Conservation (phyloP, 108 stramenopile genomes). For the Chaetoceros muelleri region DNA sequence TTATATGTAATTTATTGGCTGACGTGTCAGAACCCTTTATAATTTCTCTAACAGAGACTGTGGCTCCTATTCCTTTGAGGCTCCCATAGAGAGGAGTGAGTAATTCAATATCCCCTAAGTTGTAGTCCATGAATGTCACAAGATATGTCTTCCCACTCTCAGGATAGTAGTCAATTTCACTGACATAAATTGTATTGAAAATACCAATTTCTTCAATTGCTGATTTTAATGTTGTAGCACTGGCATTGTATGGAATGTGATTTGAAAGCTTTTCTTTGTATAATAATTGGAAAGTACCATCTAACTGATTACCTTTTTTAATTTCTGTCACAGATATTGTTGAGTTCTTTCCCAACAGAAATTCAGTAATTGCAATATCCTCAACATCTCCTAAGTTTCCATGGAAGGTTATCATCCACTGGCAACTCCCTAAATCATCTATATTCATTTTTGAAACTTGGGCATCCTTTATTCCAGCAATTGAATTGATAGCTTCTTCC, state of each 20-base stretch:
- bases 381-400: conserved; percentile 43
- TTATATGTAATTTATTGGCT: conserved; percentile 28
- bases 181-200: conserved; percentile 35
- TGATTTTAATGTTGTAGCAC: conserved; percentile 18
- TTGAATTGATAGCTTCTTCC: conserved; percentile 33
- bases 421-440: conserved; percentile 41
- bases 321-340: conserved; percentile 27
- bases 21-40: conserved; percentile 43
- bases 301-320: conserved; percentile 61
- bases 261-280: conserved; percentile 33
- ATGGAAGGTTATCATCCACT: conserved; percentile 66
- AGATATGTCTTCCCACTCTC: conserved; percentile 40
- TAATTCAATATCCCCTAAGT: conserved; percentile 35
- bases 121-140: conserved; percentile 46
- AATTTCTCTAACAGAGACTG: conserved; percentile 31
- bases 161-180: conserved; percentile 13
- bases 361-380: conserved; percentile 22
- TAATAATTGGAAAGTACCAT: conserved; percentile 42
- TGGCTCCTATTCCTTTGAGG: conserved; percentile 45
- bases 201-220: conserved; percentile 37
- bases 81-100: conserved; percentile 23
- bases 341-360: conserved; percentile 46
- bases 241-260: conserved; percentile 33
- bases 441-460: conserved; percentile 38
- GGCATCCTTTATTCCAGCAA: conserved; percentile 45